Evolutionary conservation across 768 basidiomycete species (phyloP).

Genomic region (Amanita rubescens): DNA sequence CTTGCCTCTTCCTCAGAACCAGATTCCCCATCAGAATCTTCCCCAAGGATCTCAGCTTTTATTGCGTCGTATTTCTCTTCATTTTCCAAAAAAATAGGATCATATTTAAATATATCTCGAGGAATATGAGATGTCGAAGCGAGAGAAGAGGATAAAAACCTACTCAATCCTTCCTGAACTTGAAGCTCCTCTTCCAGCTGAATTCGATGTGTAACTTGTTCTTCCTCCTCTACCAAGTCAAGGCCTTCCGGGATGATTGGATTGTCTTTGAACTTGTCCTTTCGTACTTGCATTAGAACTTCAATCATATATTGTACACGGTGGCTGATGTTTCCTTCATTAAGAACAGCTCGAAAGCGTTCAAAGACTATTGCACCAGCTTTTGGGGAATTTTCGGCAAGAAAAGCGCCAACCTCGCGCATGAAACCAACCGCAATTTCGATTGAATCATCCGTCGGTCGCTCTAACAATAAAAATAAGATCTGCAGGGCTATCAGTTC

Average conservation of each 20-base stretch:
- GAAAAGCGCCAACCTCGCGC: slow-evolving; percentile 94
- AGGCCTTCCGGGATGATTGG: slow-evolving; percentile 90
- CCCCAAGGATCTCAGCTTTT: slow-evolving; percentile 90
- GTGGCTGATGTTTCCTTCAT: slow-evolving; percentile 92
- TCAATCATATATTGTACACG: slow-evolving; percentile 99
- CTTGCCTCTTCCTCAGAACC: slow-evolving; percentile 59
- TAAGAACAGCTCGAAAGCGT: slow-evolving; percentile 92
- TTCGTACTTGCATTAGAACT: slow-evolving; percentile 97
- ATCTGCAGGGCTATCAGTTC: slow-evolving; percentile 94
- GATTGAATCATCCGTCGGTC: slow-evolving; percentile 95
- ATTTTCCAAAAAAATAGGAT: slow-evolving; percentile 80
- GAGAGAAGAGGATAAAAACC: slow-evolving; percentile 23
- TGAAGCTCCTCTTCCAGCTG: slow-evolving; percentile 90
- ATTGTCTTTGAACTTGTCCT: slow-evolving; percentile 99
- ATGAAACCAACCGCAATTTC: slow-evolving; percentile 98
- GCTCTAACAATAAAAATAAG: slow-evolving; percentile 89
- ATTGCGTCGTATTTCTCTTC: slow-evolving; percentile 92
- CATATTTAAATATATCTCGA: slow-evolving; percentile 91
- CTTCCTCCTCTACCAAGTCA: slow-evolving; percentile 96
- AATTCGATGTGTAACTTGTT: slow-evolving; percentile 93
- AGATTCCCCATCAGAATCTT: slow-evolving; percentile 71
- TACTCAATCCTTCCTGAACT: slow-evolving; percentile 91
- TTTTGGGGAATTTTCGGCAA: slow-evolving; percentile 89
- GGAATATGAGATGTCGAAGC: slow-evolving; percentile 4
- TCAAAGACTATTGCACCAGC: slow-evolving; percentile 94